Evolutionary conservation across 2,329 filamentous ascomycete species (phyloP), one percentile per base, ranked within the genome.

Genomic region (Arthrobotrys pseudoclavata): DNA sequence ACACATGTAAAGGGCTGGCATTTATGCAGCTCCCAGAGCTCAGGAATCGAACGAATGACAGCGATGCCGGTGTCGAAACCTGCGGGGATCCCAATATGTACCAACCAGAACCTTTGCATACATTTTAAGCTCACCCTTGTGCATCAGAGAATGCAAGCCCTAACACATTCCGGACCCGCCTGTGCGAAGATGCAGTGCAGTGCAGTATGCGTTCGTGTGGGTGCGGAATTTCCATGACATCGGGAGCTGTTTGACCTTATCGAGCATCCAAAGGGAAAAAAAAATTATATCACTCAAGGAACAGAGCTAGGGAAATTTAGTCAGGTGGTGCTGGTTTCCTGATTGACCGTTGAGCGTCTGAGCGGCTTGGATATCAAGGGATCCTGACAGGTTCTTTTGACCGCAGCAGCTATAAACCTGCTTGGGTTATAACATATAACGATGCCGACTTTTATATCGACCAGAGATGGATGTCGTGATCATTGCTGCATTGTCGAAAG

Each of bases 91-190:
- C 50, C 13, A 40, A 40, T 0, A 24, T 7, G 31, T 71, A 26
- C 74, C 74, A 77, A 77, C 71, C 74, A 66, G 31, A 60, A 12
- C 4, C 24, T 22, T 24, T 20, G 37, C 18, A 55, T 62, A 20
- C 31, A 52, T 67, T 77, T 76, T 77, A 77, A 77, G 74, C 74
- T 77, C 74, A 77, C 60, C 67, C 74, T 71, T 77, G 74, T 45
- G 26, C 52, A 57, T 75, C 12, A 34, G 24, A 69, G 40, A 37
- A 69, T 75, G 70, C 63, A 61, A 31, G 29, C 61, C 37, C 52
- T 72, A 60, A 24, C 48, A 63, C 40, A 47, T 60, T 53, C 26
- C 50, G 64, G 37, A 48, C 64, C 50, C 45, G 64, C 66, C 37
- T 50, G 31, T 3, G 29, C 20, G 63, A 53, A 26, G 31, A 55